Base-by-base conservation (phyloP, 2,329 filamentous ascomycete species). In the Microsporum canis region DNA sequence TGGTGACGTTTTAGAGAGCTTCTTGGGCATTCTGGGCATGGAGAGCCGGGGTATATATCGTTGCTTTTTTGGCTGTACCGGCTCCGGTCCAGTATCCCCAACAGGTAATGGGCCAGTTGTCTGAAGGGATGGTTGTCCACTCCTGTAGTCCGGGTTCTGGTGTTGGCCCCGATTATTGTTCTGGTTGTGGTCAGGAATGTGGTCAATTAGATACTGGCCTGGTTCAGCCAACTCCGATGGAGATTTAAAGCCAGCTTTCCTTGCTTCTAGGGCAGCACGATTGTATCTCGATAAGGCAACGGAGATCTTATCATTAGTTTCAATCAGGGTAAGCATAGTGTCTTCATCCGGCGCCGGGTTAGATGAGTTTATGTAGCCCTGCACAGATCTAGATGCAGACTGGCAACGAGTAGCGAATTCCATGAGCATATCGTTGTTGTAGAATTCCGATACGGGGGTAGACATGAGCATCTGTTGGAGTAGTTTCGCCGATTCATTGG, bases 381-480 rank as follows among this genome's bases (percentile, higher is more conserved):
- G 91, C 67, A 97, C 85, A 70, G 88, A 89, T 60, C 86, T 82
- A 59, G 88, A 87, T 3, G 92, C 92, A 60, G 84, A 83, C 65
- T 87, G 84, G 71, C 92, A 97, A 29, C 94, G 86, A 67, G 94
- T 87, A 56, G 87, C 84, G 71, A 99, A 97, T 76, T 99, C 94
- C 71, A 87, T 88, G 71, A 96, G 86, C 59, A 99, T 80, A n/a
- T 96, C 92, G 69, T 95, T 92, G 60, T 80, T 75, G 23, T 91
- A 80, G 29, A 96, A 78, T 70, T 96, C 91, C 12, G 81, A 76
- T 0, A 87, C 80, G 0, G 90, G 84, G 0, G 91, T 96, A 61
- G 88, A 91, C 73, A 92, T 88, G 17, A 96, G 85, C 5, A 96
- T 86, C 74, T 99, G 92, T 59, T 89, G 83, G n/a, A 99, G 83